A percentile compares a stretch with the other conserved stretches of the same genome.
These are phyloP conservation scores for Erythrophleum fordii DNA, from an alignment of 306 rosid genomes.

Conservation along the genomic window DNA sequence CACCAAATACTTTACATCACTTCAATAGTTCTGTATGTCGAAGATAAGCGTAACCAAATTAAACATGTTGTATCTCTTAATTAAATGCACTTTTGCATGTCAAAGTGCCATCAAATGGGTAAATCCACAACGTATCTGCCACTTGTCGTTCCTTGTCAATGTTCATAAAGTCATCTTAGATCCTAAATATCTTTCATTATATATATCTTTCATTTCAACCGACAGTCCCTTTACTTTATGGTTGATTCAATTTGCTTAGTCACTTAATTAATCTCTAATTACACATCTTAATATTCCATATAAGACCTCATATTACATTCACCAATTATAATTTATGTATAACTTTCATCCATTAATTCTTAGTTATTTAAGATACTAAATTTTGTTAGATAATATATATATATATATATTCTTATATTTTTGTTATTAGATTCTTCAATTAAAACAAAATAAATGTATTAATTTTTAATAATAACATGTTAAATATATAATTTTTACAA, in stretches of 20 bases:
- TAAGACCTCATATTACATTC: no score
- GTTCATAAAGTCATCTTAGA: background rate
- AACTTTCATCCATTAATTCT: no score
- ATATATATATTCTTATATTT: no score
- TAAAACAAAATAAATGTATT: no score
- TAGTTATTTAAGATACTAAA: no score
- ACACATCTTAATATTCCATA: no score
- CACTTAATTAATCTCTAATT: no score
- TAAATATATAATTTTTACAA: no score
- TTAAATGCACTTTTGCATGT: background rate
- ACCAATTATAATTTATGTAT: no score
- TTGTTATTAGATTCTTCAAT: no score
- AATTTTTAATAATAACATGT: no score
- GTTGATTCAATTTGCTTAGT: background rate
- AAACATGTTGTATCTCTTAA: background rate
- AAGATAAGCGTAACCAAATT: background rate
- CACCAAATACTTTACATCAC: background rate
- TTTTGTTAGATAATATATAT: no score
- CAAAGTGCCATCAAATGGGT: background rate
- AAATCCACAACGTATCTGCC: background rate
- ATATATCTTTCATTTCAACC: background rate
- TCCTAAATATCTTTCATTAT: background rate
- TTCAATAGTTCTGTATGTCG: background rate
- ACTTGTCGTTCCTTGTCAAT: background rate
- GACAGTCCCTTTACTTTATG: background rate